Percentiles rank a stretch among this genome's conserved stretches.
phyloP scores from a whole-genome alignment of 768 basidiomycete species.

The Rhodotorula graminis region DNA sequence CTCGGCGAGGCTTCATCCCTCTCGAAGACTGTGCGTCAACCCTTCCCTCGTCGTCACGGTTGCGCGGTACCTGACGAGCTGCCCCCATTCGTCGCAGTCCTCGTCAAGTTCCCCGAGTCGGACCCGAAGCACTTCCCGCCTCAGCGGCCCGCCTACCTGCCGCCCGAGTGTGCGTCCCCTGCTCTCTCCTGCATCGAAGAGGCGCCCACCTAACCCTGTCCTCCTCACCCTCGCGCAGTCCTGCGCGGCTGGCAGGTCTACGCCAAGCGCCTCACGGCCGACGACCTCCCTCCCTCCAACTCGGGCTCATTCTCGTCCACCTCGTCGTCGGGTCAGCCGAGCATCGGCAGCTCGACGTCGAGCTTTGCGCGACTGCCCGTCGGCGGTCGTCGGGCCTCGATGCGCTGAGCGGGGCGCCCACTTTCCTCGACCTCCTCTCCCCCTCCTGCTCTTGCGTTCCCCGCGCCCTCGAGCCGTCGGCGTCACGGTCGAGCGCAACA shows the following conservation, averaged over 20 bases:
- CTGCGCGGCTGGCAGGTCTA: constrained; percentile 26
- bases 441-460: too few relatives aligned
- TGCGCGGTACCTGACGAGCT: background rate
- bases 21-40: constrained; percentile 33
- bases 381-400: too few relatives aligned
- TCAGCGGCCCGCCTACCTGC: constrained; percentile 11
- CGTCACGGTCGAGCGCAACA: too few relatives aligned
- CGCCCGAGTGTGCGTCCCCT: constrained; percentile 18
- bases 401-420: too few relatives aligned
- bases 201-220: too few relatives aligned
- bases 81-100: background rate
- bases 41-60: background rate
- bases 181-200: background rate
- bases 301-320: background rate
- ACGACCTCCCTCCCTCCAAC: constrained; percentile 22
- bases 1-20: constrained; percentile 28
- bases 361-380: too few relatives aligned
- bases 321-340: background rate
- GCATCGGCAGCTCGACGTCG: background rate
- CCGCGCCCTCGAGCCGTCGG: too few relatives aligned
- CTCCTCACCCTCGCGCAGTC: background rate
- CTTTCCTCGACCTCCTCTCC: too few relatives aligned
- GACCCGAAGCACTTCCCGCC: constrained; percentile 2
- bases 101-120: constrained; percentile 12
- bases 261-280: constrained; percentile 6